Evolutionary conservation across 1,284 basidiomycete species (phyloP).

Genomic region (Leccinum angustisporum): DNA sequence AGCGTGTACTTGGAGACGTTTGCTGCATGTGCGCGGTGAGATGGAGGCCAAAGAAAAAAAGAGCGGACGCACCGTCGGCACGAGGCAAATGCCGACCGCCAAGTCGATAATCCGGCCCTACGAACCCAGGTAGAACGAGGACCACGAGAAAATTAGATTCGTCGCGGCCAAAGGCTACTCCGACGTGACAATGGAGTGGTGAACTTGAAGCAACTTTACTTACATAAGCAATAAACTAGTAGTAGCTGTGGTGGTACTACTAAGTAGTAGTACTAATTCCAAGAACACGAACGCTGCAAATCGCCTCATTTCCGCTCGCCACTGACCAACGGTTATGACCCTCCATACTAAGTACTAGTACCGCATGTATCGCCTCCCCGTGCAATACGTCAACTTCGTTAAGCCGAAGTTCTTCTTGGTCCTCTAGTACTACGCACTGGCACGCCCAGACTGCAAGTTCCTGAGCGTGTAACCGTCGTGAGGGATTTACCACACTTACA

Average conservation of each 20-base stretch:
- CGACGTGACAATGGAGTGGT: no score
- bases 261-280: no score
- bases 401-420: background rate
- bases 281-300: no score
- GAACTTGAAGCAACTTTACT: background rate
- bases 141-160: conserved; percentile 42
- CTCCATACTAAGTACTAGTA: background rate
- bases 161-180: background rate
- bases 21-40: conserved; percentile 28
- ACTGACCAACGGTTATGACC: background rate
- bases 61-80: conserved; percentile 38
- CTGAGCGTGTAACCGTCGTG: no score
- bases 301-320: background rate
- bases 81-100: conserved; percentile 48
- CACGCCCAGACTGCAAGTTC: no score
- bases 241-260: no score
- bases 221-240: no score
- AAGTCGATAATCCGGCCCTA: conserved; percentile 39
- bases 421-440: background rate
- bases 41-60: no score
- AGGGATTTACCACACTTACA: no score
- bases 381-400: background rate
- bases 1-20: conserved; percentile 83
- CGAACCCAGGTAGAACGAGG: conserved; percentile 53
- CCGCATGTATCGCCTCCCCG: background rate